Conservation (phyloP, 495 filamentous ascomycete species). For the Daldinia vernicosa region DNA sequence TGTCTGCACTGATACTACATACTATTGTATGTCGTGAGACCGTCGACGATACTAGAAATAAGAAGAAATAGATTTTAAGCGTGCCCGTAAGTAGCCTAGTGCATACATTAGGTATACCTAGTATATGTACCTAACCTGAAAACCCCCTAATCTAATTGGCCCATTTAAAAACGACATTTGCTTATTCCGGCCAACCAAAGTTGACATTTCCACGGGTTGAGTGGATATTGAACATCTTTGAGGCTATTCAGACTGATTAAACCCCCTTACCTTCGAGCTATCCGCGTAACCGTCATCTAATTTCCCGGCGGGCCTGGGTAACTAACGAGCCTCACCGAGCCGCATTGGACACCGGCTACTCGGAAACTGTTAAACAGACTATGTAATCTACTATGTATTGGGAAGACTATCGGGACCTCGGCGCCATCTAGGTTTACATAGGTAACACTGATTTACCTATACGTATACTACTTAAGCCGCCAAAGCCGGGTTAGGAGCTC, state of each 20-base stretch:
- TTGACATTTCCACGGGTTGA: not conserved
- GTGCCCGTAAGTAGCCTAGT: not conserved
- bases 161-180: not conserved
- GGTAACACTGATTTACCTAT: not conserved
- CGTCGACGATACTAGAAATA: not conserved
- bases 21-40: not conserved
- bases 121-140: not conserved
- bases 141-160: not conserved
- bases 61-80: not conserved
- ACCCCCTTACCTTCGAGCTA: not conserved
- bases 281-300: not conserved
- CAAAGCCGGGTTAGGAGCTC: not conserved
- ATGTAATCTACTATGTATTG: too few relatives aligned
- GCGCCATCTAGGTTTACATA: not conserved
- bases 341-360: not conserved
- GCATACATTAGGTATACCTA: too few relatives aligned
- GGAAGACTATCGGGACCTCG: not conserved
- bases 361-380: not conserved
- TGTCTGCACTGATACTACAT: not conserved
- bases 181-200: not conserved
- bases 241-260: not conserved
- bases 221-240: not conserved
- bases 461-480: not conserved
- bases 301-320: not conserved
- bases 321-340: not conserved